Conservation (phyloP, 768 basidiomycete genomes). For the Leucocoprinus sp. region DNA sequence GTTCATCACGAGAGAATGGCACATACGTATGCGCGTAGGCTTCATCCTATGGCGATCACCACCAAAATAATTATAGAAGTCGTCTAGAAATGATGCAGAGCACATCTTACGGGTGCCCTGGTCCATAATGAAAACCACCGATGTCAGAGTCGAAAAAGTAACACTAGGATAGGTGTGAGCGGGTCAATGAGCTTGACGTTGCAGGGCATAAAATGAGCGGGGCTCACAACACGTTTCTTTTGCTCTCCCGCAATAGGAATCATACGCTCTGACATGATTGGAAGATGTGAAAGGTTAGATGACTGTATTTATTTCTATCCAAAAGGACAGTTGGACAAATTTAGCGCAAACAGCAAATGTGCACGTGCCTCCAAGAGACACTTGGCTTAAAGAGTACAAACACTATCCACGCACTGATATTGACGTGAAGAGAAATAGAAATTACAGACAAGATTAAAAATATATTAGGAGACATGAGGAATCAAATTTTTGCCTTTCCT, state of each 20-base stretch:
- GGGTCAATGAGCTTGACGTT: conserved; percentile 12
- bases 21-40: conserved; percentile 98
- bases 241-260: conserved; percentile 65
- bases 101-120: conserved; percentile 74
- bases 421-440: conserved; percentile 2
- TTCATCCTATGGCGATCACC: conserved; percentile 65
- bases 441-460: conserved; percentile 28
- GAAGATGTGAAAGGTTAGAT: conserved; percentile 11
- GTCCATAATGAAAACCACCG: conserved; percentile 99
- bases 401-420: no score
- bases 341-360: conserved; percentile 9
- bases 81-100: neutral
- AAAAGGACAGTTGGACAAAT: conserved; percentile 7
- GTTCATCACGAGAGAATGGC: conserved; percentile 99
- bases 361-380: conserved; percentile 7
- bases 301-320: conserved; percentile 11
- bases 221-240: conserved; percentile 83
- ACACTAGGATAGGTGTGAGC: conserved; percentile 43
- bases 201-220: conserved; percentile 13
- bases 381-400: conserved; percentile 1
- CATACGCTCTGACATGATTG: conserved; percentile 41
- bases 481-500: conserved; percentile 44
- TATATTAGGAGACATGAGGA: neutral
- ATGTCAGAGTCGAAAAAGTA: conserved; percentile 99
- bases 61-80: conserved; percentile 12